Evolutionary conservation across 345 rosid genomes (phyloP), one percentile per base, ranked within the genome.

Genomic region (Nephelium lappaceum): DNA sequence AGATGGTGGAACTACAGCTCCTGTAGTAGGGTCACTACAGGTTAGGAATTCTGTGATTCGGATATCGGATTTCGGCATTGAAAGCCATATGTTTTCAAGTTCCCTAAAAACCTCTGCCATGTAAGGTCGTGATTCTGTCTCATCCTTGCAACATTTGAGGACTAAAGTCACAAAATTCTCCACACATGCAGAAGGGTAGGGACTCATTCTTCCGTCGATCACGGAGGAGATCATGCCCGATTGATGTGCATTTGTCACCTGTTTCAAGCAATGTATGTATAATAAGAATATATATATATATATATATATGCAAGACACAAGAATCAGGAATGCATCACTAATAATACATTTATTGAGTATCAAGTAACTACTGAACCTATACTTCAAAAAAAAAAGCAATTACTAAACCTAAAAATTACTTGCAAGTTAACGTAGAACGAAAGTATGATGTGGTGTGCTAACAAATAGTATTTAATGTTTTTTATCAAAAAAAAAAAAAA

Each of bases 51-150:
- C 83, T 8, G 80, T 14, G 31, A 81, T 43, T 62, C 57, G 60
- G 43, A 73, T 83, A 5, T 88, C 88, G 0, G 89, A 82, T 74
- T 85, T 89, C 0, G 97, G 94, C 84, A 84, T 82, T 86, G 87
- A 73, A 45, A 58, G 72, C 93, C 95, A 87, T 79, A 95, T 90
- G 24, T 57, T 83, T 67, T 93, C 99, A 1, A 96, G 92, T 83
- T 94, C 96, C 42, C 96, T 88, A 24, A 88, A 92, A 69, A 92
- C 97, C 23, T 95, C 96, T 3, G 87, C 89, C 97, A 93, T 93
- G 19, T 98, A 90, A 72, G 99, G 99, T 74, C 99, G 87, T 16
- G 78, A 73, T 61, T 93, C 91, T 2, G 96, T 89, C 82, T 92
- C 93, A 0, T 90, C 96, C 72, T 83, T 80, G 87, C 95, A 86